Conservation (phyloP, 371 early-diverging fungal species). For the Mucor velutinosus region DNA sequence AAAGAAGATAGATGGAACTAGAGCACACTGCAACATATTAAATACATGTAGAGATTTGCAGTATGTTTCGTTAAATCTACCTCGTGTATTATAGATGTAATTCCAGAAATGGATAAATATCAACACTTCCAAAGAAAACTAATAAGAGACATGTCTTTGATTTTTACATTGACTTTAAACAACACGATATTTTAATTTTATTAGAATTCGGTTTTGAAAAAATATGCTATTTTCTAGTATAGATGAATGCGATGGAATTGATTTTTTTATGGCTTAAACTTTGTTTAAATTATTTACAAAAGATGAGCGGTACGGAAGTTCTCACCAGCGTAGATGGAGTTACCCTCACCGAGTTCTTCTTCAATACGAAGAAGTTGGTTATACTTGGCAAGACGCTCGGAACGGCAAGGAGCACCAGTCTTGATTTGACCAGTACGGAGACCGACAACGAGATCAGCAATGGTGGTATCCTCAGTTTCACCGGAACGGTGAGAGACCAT, state of each 20-base stretch:
- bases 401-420: conserved; percentile 99
- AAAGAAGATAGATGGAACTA: too few relatives aligned
- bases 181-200: conserved; percentile 1
- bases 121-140: too few relatives aligned
- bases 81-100: too few relatives aligned
- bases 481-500: conserved; percentile 99
- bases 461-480: conserved; percentile 99
- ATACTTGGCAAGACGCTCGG: conserved; percentile 98
- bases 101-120: too few relatives aligned
- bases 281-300: conserved; percentile 44
- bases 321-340: conserved; percentile 91
- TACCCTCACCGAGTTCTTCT: conserved; percentile 77
- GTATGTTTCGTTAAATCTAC: too few relatives aligned
- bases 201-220: conserved; percentile 2
- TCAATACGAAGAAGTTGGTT: conserved; percentile 97
- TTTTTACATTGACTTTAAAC: not conserved
- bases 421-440: conserved; percentile 98
- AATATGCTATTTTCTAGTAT: conserved; percentile 11
- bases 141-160: not conserved
- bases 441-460: conserved; percentile 98
- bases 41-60: too few relatives aligned
- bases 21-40: too few relatives aligned
- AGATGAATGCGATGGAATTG: not conserved
- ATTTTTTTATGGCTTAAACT: not conserved
- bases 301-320: conserved; percentile 86